These are phyloP conservation scores for Raffaelea ambrosiae DNA, from an alignment of 2,329 filamentous ascomycete genomes.

Conservation along the genomic window DNA sequence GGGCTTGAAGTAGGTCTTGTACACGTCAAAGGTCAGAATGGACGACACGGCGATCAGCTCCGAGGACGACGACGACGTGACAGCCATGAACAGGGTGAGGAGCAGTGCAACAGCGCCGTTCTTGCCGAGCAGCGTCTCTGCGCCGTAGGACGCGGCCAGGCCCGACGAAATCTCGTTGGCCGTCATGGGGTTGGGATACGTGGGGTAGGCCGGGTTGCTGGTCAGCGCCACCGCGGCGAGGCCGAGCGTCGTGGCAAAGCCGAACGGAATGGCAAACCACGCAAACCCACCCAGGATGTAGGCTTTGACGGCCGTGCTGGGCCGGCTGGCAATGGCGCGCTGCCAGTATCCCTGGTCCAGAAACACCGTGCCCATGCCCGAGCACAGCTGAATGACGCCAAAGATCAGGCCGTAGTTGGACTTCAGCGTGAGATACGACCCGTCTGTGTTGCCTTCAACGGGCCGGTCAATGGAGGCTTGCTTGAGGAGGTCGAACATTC, in stretches of 20 bases:
- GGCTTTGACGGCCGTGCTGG: conserved; percentile 27
- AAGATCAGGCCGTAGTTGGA: conserved; percentile 25
- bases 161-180: conserved; percentile 21
- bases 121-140: conserved; percentile 23
- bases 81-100: conserved; percentile 36
- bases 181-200: conserved; percentile 19
- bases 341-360: conserved; percentile 34
- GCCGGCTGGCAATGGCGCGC: conserved; percentile 29
- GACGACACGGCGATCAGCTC: conserved; percentile 31
- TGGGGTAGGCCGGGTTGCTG: conserved; percentile 15
- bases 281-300: conserved; percentile 20
- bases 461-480: conserved; percentile 21
- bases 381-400: conserved; percentile 25
- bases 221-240: conserved; percentile 22
- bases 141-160: conserved; percentile 18
- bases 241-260: conserved; percentile 24
- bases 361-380: conserved; percentile 25
- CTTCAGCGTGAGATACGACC: conserved; percentile 27
- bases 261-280: conserved; percentile 27
- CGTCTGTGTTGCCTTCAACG: conserved; percentile 19
- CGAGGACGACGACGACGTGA: conserved; percentile 30
- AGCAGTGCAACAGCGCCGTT: conserved; percentile 23
- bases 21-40: conserved; percentile 28
- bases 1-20: conserved; percentile 26
- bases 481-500: conserved; percentile 26